A percentile compares a stretch with the other conserved stretches of the same genome.
Evolutionary conservation across 345 rosid species (phyloP).

Genomic region (Physaria fendleri): DNA sequence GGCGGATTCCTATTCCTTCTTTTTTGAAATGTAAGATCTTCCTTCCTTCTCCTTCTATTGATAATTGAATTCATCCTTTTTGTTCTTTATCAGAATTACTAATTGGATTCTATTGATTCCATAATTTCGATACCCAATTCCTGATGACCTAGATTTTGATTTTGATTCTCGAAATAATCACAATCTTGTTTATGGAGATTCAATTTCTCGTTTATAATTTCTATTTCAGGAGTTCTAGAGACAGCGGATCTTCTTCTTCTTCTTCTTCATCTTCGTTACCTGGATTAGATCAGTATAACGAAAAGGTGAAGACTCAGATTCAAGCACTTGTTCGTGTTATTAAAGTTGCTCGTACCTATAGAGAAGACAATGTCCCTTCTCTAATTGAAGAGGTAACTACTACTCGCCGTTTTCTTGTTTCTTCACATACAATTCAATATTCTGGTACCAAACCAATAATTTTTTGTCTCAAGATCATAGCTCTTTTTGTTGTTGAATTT

Average conservation of each 20-base stretch:
- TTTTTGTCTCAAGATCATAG: neutral
- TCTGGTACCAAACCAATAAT: neutral
- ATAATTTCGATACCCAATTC: neutral
- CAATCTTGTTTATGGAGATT: neutral
- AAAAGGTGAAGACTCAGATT: constrained; percentile 35
- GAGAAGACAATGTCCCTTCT: constrained; percentile 44
- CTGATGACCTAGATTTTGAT: neutral
- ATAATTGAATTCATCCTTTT: neutral
- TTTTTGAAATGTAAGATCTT: constrained; percentile 6
- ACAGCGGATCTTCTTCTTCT: constrained; percentile 5
- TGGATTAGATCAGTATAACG: constrained; percentile 35
- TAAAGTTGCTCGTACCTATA: constrained; percentile 30
- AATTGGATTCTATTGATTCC: too few species aligned
- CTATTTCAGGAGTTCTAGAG: constrained; percentile 20
- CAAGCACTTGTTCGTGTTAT: constrained; percentile 44
- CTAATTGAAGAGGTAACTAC: constrained; percentile 44
- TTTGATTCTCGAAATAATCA: neutral
- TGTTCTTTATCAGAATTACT: neutral
- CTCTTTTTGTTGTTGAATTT: neutral
- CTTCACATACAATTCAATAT: too few species aligned
- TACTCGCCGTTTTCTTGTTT: too few species aligned
- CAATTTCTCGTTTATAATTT: neutral
- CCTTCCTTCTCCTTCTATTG: neutral
- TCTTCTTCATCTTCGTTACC: constrained; percentile 1
- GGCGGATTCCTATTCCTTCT: neutral